A percentile compares a stretch with the other conserved stretches of the same genome.
phyloP scores from a whole-genome alignment of 1,139 yeast genomes.

The Candida anutae region DNA sequence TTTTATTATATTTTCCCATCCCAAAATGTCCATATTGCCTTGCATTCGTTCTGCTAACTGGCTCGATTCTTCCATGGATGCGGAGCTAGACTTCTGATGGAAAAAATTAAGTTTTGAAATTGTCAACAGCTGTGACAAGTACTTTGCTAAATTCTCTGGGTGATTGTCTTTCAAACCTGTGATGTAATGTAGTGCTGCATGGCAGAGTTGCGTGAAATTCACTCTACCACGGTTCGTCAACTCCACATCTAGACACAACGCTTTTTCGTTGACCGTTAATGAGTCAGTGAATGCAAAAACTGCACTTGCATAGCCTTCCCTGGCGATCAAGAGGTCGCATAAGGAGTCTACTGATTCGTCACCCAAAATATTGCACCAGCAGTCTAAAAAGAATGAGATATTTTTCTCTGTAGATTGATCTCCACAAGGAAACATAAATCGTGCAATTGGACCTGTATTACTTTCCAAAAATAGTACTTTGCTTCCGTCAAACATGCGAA shows the following conservation, averaged over 20 bases:
- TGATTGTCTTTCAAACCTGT: conserved; percentile 6
- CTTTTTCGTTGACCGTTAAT: conserved; percentile 22
- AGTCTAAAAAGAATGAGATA: conserved; percentile 19
- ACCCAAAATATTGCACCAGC: conserved; percentile 56
- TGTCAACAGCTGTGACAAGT: conserved; percentile 36
- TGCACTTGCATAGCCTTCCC: conserved; percentile 19
- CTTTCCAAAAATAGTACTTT: conserved; percentile 4
- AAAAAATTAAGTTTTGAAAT: conserved; percentile 38
- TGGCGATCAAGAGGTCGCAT: conserved; percentile 20
- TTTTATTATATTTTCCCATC: conserved; percentile 30
- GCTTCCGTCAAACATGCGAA: neutral
- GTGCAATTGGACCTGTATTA: neutral
- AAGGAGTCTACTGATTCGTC: conserved; percentile 48
- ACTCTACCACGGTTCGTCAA: conserved; percentile 34
- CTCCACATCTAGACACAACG: conserved; percentile 38
- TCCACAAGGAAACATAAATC: conserved; percentile 1
- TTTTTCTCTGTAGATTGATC: neutral
- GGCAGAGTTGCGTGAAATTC: conserved; percentile 19
- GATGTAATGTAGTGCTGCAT: conserved; percentile 18
- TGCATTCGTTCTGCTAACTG: conserved; percentile 29
- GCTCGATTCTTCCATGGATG: conserved; percentile 41
- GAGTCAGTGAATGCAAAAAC: conserved; percentile 32
- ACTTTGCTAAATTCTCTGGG: conserved; percentile 7
- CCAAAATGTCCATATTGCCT: conserved; percentile 16
- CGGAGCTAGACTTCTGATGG: conserved; percentile 21